Evolutionary conservation across 2,329 filamentous ascomycete species (phyloP).

Genomic region (Dactylellina sp.): DNA sequence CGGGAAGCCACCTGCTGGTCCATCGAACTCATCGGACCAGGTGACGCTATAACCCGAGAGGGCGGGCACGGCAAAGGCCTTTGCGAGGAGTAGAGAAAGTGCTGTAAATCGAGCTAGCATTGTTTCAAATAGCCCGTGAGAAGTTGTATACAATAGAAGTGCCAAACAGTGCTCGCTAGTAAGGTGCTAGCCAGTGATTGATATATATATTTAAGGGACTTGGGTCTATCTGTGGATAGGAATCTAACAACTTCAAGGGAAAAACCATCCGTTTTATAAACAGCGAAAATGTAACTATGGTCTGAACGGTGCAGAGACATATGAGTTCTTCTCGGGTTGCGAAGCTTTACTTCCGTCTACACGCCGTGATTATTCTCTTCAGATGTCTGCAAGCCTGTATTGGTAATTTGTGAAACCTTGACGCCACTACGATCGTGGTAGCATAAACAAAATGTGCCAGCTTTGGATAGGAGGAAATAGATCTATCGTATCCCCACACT

Average conservation of each 20-base stretch:
- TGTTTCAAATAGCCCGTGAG: background rate
- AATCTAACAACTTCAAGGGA: slow-evolving; percentile 6
- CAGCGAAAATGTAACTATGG: background rate
- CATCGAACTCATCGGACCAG: slow-evolving; percentile 62
- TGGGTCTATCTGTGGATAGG: slow-evolving; percentile 7
- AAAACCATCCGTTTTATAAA: slow-evolving; percentile 24
- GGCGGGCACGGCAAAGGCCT: slow-evolving; percentile 25
- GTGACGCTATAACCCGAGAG: slow-evolving; percentile 53
- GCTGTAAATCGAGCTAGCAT: too few species aligned
- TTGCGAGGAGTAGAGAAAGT: slow-evolving; percentile 18
- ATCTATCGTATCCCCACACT: too few species aligned
- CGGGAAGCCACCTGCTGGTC: slow-evolving; percentile 1
- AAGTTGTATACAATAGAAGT: slow-evolving; percentile 2
- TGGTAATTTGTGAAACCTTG: too few species aligned
- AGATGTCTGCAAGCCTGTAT: too few species aligned
- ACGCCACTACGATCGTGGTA: too few species aligned
- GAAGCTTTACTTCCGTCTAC: too few species aligned
- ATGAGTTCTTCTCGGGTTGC: too few species aligned
- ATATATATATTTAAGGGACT: slow-evolving; percentile 3
- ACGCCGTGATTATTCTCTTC: too few species aligned
- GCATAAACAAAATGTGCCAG: too few species aligned
- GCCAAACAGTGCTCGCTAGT: background rate
- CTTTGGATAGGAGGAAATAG: too few species aligned
- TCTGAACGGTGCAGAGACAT: background rate
- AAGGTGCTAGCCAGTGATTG: slow-evolving; percentile 7